Base-by-base conservation (phyloP, 305 asterid species). In the Rubia tinctorum region DNA sequence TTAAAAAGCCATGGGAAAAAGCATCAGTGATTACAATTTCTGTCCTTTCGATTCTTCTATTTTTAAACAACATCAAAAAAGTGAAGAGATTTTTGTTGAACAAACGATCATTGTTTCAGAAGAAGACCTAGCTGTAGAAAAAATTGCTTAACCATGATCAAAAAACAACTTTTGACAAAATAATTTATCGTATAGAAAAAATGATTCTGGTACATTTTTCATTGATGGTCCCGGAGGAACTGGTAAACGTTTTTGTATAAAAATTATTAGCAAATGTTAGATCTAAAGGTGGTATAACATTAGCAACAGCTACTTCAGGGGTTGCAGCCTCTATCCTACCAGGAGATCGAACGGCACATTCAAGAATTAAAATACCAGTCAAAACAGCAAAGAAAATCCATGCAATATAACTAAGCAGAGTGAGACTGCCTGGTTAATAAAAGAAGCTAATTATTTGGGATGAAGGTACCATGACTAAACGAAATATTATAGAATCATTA, bases 301-400 rank as follows among this genome's bases (percentile, higher is more conserved):
- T 67, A 9, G 40, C 56, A 0, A 8, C 39, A 12, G 2, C 58
- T 0, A 47, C 17, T 9, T 67, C 20, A 8, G 40, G 56, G 12
- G 40, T 67, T 1, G 71, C 59, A 1, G 40, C 72, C 0, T 45
- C 60, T 0, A 11, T 68, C 0, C 42, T 39, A 39, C 42, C 8
- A 39, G 42, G 42, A 39, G 8, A 8, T 1, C 42, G 42, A 5
- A 39, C 40, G n/a, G 6, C 71, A 3, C 58, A 67, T 12, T 67
- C 58, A 1, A 12, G 7, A 4, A 5, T 39, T 20, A 67, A 44
- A 67, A 67, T 67, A 1, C 58, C 40, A 0, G 0, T 67, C 0
- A 25, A 11, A 0, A 0, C 0, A 4, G 5, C 2, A 40, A 4
- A 6, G 14, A 45, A 1, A 0, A 4, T 0, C 43, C 1, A 0